These are phyloP conservation scores for Solanum chaucha DNA, from an alignment of 257 asterid genomes.

Conservation along the genomic window DNA sequence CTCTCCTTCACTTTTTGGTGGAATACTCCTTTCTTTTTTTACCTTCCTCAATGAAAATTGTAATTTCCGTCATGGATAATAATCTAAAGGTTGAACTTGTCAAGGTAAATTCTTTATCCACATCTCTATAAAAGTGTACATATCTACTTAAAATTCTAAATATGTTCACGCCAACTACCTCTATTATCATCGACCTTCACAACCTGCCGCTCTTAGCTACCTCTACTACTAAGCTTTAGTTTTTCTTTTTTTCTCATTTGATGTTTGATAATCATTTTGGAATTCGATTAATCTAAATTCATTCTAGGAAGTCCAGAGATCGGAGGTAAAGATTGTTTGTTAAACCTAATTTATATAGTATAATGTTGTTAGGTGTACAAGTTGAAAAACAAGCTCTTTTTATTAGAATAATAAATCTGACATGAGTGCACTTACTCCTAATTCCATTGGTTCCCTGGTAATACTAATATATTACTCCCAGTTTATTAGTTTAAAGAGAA, in stretches of 20 bases:
- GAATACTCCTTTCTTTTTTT: not conserved
- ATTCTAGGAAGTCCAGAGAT: too few relatives aligned
- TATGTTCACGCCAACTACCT: not conserved
- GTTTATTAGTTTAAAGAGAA: not conserved
- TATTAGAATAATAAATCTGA: conserved; percentile 9
- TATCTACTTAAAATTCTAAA: not conserved
- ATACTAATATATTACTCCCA: not conserved
- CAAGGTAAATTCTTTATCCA: not conserved
- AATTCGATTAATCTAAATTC: not conserved
- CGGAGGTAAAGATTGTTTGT: not conserved
- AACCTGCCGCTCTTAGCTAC: not conserved
- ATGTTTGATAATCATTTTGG: not conserved
- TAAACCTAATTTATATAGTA: not conserved
- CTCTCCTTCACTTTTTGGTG: not conserved
- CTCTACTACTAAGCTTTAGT: not conserved
- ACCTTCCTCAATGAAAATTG: not conserved
- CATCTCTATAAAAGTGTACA: not conserved
- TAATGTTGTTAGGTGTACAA: not conserved
- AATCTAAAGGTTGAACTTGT: not conserved
- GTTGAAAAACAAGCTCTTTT: not conserved
- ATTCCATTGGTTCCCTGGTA: conserved; percentile 23
- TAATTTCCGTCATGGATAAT: not conserved
- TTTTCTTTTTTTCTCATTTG: not conserved
- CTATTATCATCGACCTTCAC: not conserved
- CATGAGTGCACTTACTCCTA: conserved; percentile 30